phyloP scores from a whole-genome alignment of 352 stramenopile genomes.

The Globisporangium nunn region DNA sequence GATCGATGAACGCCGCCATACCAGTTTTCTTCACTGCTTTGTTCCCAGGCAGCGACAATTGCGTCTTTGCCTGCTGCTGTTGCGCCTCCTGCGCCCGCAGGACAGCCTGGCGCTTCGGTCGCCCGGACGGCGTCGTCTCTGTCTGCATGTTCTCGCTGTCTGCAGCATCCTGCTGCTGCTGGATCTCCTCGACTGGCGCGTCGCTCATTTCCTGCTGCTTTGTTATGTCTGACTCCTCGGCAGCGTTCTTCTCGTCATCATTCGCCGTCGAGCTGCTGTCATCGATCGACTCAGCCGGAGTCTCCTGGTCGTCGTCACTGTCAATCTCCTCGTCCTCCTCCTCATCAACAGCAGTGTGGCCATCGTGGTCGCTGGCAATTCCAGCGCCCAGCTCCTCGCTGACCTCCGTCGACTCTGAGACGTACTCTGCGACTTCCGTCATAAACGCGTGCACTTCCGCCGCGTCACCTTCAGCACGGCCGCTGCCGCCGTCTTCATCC shows the following conservation, averaged over 20 bases:
- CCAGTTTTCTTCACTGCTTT: background rate
- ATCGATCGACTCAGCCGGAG: background rate
- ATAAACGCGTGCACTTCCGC: background rate
- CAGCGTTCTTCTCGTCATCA: background rate
- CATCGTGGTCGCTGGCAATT: background rate
- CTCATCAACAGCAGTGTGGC: background rate
- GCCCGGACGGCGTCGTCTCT: conserved; percentile 10
- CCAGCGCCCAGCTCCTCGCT: conserved; percentile 1
- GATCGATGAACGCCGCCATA: conserved; percentile 2
- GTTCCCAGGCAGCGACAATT: conserved; percentile 2
- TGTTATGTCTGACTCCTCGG: background rate
- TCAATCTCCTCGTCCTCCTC: background rate
- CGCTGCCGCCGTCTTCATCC: background rate
- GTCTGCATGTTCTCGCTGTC: background rate
- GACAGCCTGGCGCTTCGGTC: conserved; percentile 50
- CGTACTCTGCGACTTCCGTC: background rate
- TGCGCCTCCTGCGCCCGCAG: conserved; percentile 30
- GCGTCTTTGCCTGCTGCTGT: conserved; percentile 2
- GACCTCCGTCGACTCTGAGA: conserved; percentile 2
- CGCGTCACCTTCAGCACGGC: background rate
- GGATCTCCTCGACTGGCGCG: background rate
- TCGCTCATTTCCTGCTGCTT: background rate
- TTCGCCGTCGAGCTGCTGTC: background rate
- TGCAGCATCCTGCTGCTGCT: background rate
- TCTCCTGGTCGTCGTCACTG: background rate